Base-by-base conservation (phyloP, 371 early-diverging fungal genomes). In the Syncephalis plumigaleata region DNA sequence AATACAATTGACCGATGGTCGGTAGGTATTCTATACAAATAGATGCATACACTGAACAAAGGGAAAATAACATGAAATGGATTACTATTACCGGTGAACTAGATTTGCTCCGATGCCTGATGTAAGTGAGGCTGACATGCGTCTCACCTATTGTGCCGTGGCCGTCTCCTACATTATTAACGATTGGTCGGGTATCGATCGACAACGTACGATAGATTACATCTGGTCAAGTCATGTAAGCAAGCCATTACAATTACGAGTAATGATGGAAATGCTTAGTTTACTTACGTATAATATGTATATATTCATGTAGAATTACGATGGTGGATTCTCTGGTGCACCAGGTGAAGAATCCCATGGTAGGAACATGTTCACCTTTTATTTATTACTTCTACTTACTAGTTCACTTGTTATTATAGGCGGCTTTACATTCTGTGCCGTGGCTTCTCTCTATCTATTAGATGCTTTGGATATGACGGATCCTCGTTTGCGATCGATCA, bases 91-190 rank as follows among this genome's bases (percentile, higher is more conserved):
- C 17, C 11, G 13, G 22, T 25, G 16, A 27, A 11, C n/a, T 54
- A 83, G 80, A 53, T 79, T 86, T 58, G 61, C 67, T 9, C 81
- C 88, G 20, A 67, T 70, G 13, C 58, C 58, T 17, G 76, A 66
- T 27, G 72, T 76, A 20, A 53, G 58, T 43, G 91, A 93, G 61
- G 55, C 69, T 27, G 97, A 97, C 60, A 75, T 86, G 64, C 75
- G 98, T 9, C 93, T 94, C 56, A 56, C 87, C 9, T 97, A 71
- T 65, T 85, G 90, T 57, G 96, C 98, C 0, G 83, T 83, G 46
- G 83, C 77, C 0, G 69, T 91, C 2, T 78, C 79, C 1, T 76
- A 71, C 48, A 71, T 92, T 2, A 58, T 96, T 26, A 78, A 83
- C 56, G 93, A 94, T 63, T 94, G 88, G 82, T 60, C 73, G 44